Evolutionary conservation across 768 basidiomycete species (phyloP), one percentile per base, ranked within the genome.

Genomic region (Xanthoconium purpureum): DNA sequence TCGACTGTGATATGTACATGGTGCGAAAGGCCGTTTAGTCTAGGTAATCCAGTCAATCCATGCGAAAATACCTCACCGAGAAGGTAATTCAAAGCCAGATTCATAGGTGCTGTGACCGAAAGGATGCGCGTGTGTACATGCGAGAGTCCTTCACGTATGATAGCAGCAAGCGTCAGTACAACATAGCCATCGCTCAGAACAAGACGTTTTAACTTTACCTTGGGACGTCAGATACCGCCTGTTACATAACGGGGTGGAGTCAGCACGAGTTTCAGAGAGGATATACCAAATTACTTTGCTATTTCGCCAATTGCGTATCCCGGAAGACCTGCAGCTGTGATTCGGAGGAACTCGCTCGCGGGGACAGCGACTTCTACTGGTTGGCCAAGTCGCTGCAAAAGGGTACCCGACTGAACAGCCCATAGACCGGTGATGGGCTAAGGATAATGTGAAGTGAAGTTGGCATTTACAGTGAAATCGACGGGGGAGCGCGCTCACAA

Each of bases 231-330:
- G 42, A 55, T 65, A 65, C 43, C 65, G 63, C 50, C 67, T 68
- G 29, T 18, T 6, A 20, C 6, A 7, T 9, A n/a, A 12, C 6
- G 42, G 24, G 24, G 24, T 24, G 24, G 24, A 4, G 4, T 67
- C 36, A 66, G 54, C 24, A 47, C 5, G 14, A 5, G 18, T 44
- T 11, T 24, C 39, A 5, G 36, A 47, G 11, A 44, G 14, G 24
- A 39, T 29, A 32, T 12, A 35, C 33, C 33, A 2, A 28, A 50
- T 57, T 52, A 74, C 72, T 77, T 77, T 29, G 75, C 65, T 51
- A 80, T 67, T 50, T 74, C 68, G 37, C 76, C 73, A 33, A 75
- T 71, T 12, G 72, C 76, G 60, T 80, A 80, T 20, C 78, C 79
- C 3, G 78, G 80, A 36, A 80, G 68, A 47, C 79, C 78, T 30